Conservation (phyloP, 495 filamentous ascomycete species). For the Lepraria neglecta region DNA sequence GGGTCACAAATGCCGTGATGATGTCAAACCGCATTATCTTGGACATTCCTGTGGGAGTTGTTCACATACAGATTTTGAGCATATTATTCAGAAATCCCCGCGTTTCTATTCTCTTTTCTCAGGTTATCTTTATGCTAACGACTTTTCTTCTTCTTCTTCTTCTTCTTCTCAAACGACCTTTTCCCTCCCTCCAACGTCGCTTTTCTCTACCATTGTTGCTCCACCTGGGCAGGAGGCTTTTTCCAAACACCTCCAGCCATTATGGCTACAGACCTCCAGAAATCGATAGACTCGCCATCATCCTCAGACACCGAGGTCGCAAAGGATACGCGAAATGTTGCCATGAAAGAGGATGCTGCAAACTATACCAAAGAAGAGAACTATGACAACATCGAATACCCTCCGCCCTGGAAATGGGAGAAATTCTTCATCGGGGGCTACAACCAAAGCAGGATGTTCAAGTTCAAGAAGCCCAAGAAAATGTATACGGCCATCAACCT, state of each 20-base stretch:
- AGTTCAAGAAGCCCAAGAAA: slow-evolving; percentile 30
- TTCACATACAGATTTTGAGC: neutral
- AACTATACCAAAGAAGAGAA: slow-evolving; percentile 18
- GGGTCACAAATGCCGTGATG: neutral
- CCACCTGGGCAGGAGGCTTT: too few species aligned
- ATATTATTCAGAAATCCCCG: too few species aligned
- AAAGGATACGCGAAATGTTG: neutral
- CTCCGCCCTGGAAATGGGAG: slow-evolving; percentile 27
- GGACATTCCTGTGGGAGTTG: neutral
- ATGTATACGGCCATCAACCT: slow-evolving; percentile 31
- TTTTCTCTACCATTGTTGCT: neutral
- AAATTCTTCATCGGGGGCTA: slow-evolving; percentile 28
- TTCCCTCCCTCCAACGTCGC: too few species aligned
- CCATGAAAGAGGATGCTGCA: neutral
- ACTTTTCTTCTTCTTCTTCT: too few species aligned
- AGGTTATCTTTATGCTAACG: too few species aligned
- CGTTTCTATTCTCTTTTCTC: too few species aligned
- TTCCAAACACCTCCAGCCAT: too few species aligned
- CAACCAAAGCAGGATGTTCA: slow-evolving; percentile 26
- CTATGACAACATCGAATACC: slow-evolving; percentile 25
- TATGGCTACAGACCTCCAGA: slow-evolving; percentile 8
- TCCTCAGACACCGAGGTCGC: slow-evolving; percentile 11
- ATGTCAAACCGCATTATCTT: neutral
- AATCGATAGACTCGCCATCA: neutral
- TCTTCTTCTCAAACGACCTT: too few species aligned